phyloP scores from a whole-genome alignment of 306 rosid genomes.

The Arachis stenosperma region DNA sequence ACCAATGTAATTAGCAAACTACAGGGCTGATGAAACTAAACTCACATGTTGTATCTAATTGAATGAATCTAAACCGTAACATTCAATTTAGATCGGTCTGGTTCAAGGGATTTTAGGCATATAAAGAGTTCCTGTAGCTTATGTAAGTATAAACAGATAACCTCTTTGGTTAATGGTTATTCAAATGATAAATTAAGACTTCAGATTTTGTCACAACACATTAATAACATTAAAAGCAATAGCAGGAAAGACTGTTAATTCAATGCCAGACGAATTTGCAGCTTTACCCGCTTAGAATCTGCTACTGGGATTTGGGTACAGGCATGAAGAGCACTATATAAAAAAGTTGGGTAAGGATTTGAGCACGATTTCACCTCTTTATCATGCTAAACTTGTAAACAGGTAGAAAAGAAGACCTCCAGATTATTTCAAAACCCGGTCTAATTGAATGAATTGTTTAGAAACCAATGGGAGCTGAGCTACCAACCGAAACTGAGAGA shows the following conservation, averaged over 20 bases:
- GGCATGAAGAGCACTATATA: not conserved
- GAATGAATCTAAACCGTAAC: no score
- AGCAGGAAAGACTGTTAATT: not conserved
- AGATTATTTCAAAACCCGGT: not conserved
- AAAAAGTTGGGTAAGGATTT: not conserved
- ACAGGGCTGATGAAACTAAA: no score
- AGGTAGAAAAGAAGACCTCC: constrained; percentile 5
- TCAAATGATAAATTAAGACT: not conserved
- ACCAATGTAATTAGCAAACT: no score
- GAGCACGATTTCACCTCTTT: not conserved
- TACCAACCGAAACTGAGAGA: constrained; percentile 1
- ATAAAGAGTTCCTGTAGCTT: no score
- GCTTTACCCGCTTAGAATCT: not conserved
- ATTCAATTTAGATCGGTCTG: no score
- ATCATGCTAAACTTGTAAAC: not conserved
- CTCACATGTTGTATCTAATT: no score
- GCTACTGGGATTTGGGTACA: not conserved
- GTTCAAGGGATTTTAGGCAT: no score
- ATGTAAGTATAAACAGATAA: not conserved
- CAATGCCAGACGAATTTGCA: not conserved
- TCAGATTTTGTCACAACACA: constrained; percentile 15
- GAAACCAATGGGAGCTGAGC: constrained; percentile 10
- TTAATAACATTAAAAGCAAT: constrained; percentile 7
- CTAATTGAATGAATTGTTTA: not conserved
- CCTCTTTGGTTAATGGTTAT: not conserved